These are phyloP conservation scores for Monosporascus sp. DNA, from an alignment of 2,329 filamentous ascomycete species.

Conservation along the genomic window DNA sequence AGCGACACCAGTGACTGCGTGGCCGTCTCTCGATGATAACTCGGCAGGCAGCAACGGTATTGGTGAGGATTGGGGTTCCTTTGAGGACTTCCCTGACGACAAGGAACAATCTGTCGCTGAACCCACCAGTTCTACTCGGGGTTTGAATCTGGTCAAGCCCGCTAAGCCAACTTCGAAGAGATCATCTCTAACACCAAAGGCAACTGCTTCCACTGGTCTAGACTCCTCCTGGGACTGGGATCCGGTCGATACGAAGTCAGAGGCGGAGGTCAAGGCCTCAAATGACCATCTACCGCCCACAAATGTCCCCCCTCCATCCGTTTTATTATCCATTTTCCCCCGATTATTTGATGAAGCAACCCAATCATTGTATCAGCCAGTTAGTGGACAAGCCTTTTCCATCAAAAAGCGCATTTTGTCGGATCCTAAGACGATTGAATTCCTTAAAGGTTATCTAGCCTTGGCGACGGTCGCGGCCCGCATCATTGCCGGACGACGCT, in stretches of 20 bases:
- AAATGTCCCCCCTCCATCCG: slow-evolving; percentile 83
- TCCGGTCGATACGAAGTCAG: slow-evolving; percentile 29
- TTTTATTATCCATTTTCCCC: slow-evolving; percentile 74
- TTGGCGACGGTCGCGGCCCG: slow-evolving; percentile 67
- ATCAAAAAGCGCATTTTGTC: slow-evolving; percentile 60
- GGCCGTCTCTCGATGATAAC: slow-evolving; percentile 35
- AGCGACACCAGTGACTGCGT: slow-evolving; percentile 38
- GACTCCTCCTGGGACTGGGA: slow-evolving; percentile 47
- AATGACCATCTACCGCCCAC: slow-evolving; percentile 58
- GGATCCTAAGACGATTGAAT: slow-evolving; percentile 56
- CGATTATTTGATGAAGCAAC: slow-evolving; percentile 63
- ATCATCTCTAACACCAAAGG: slow-evolving; percentile 13
- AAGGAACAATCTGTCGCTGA: slow-evolving; percentile 11
- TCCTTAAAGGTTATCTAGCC: slow-evolving; percentile 60
- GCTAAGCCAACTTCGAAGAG: slow-evolving; percentile 8
- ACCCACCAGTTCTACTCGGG: slow-evolving; percentile 19
- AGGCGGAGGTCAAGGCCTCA: slow-evolving; percentile 14
- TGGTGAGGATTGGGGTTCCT: slow-evolving; percentile 47
- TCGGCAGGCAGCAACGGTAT: slow-evolving; percentile 20
- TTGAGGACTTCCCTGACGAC: slow-evolving; percentile 39
- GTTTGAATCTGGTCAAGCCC: slow-evolving; percentile 22
- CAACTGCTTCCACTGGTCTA: not conserved
- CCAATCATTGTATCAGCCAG: slow-evolving; percentile 59
- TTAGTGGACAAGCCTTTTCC: slow-evolving; percentile 52
- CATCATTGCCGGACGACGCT: slow-evolving; percentile 76